Percentiles rank a stretch among this genome's conserved stretches.
Evolutionary conservation across 768 basidiomycete genomes (phyloP).

Genomic region (Leccinellum rugosiceps): DNA sequence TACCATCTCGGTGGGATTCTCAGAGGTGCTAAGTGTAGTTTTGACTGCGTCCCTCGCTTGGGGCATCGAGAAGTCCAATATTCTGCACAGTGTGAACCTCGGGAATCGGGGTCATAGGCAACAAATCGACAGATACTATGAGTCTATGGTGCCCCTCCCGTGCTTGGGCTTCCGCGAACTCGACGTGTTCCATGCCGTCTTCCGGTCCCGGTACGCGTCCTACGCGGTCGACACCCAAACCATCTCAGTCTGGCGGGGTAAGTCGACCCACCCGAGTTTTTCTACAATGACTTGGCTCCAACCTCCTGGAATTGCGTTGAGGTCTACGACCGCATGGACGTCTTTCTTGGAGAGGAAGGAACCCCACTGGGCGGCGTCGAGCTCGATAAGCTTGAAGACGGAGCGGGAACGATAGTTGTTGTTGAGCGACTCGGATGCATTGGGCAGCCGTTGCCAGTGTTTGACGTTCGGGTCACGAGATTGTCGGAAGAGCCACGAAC

Average conservation of each 20-base stretch:
- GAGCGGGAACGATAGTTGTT: conserved; percentile 75
- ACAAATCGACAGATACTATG: conserved; percentile 79
- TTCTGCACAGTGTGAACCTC: conserved; percentile 73
- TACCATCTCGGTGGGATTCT: conserved; percentile 43
- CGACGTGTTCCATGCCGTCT: neutral
- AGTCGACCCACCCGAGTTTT: conserved; percentile 50
- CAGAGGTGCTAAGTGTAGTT: conserved; percentile 31
- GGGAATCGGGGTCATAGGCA: conserved; percentile 66
- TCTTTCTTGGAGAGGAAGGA: conserved; percentile 50
- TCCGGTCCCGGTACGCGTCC: conserved; percentile 1
- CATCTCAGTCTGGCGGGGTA: conserved; percentile 1
- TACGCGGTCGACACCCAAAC: neutral
- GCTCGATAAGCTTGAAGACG: conserved; percentile 88
- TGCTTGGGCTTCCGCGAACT: conserved; percentile 26
- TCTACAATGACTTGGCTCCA: conserved; percentile 86
- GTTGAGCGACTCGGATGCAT: conserved; percentile 36
- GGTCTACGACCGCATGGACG: conserved; percentile 70
- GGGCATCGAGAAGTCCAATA: conserved; percentile 72
- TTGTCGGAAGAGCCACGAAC: conserved; percentile 69
- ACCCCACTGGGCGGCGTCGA: conserved; percentile 57
- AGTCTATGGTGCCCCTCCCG: conserved; percentile 27
- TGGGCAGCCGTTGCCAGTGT: no score
- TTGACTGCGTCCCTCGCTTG: conserved; percentile 46
- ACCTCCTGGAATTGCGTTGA: conserved; percentile 90
- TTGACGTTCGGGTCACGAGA: conserved; percentile 69